A percentile compares a stretch with the other conserved stretches of the same genome.
These are phyloP conservation scores for Camelina hispida DNA, from an alignment of 345 rosid genomes.

Conservation along the genomic window DNA sequence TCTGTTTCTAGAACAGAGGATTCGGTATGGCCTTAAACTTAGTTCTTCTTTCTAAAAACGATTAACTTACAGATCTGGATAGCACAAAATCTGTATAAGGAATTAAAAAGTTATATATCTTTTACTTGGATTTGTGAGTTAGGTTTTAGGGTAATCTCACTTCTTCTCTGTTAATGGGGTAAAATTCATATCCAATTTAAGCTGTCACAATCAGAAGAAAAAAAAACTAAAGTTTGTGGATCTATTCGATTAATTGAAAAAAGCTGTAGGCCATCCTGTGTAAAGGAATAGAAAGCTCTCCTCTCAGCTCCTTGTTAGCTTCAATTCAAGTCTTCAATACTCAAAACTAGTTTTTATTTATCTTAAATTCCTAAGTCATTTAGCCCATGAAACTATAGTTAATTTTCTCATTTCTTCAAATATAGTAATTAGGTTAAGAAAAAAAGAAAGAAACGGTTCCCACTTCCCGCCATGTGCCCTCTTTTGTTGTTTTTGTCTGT, in stretches of 20 bases:
- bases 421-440: too few relatives aligned
- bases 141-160: not conserved
- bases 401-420: too few relatives aligned
- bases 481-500: not conserved
- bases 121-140: not conserved
- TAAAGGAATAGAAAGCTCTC: conserved; percentile 1
- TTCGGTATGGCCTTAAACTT: not conserved
- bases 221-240: not conserved
- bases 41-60: conserved; percentile 1
- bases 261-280: conserved; percentile 2
- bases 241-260: not conserved
- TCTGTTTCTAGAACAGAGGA: conserved; percentile 28
- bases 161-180: not conserved
- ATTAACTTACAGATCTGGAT: conserved; percentile 8
- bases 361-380: not conserved
- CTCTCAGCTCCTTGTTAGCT: not conserved
- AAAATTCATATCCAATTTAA: not conserved
- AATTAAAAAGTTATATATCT: not conserved
- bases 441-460: not conserved
- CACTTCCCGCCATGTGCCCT: not conserved
- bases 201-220: not conserved
- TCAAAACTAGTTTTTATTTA: not conserved
- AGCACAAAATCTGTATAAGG: not conserved
- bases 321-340: conserved; percentile 2
- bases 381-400: too few relatives aligned